phyloP scores from a whole-genome alignment of 2,329 filamentous ascomycete species.

The Didymosphaeria variabile region DNA sequence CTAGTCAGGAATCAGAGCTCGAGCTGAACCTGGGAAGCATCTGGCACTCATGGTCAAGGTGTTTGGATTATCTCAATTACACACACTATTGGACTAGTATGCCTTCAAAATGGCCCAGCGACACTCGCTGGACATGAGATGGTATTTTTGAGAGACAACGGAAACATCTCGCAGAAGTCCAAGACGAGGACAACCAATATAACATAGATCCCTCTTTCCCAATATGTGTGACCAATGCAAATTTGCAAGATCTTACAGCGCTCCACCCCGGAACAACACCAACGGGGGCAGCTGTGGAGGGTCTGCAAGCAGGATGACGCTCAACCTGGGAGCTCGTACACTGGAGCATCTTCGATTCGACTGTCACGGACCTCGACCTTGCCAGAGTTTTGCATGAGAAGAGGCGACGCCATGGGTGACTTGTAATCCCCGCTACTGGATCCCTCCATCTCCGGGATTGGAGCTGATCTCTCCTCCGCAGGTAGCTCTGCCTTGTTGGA shows the following conservation, averaged over 20 bases:
- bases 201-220: too few relatives aligned
- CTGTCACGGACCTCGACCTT: not conserved
- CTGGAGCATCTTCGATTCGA: not conserved
- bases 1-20: not conserved
- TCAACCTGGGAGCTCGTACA: slow-evolving; percentile 14
- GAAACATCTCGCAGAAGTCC: too few relatives aligned
- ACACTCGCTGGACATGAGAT: too few relatives aligned
- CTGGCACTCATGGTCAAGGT: not conserved
- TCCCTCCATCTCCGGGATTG: slow-evolving; percentile 14
- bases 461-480: slow-evolving; percentile 11
- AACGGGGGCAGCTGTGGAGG: too few relatives aligned
- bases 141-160: too few relatives aligned
- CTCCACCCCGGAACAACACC: too few relatives aligned
- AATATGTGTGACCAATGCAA: too few relatives aligned
- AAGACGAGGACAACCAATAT: too few relatives aligned
- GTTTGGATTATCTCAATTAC: not conserved
- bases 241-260: too few relatives aligned
- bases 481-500: slow-evolving; percentile 19
- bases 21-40: not conserved
- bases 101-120: too few relatives aligned
- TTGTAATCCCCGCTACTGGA: slow-evolving; percentile 9
- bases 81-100: not conserved
- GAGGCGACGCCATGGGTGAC: slow-evolving; percentile 18
- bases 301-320: not conserved
- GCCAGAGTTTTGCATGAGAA: slow-evolving; percentile 2